Evolutionary conservation across 2,329 filamentous ascomycete species (phyloP), one percentile per base, ranked within the genome.

Genomic region (Septoria petroselini): DNA sequence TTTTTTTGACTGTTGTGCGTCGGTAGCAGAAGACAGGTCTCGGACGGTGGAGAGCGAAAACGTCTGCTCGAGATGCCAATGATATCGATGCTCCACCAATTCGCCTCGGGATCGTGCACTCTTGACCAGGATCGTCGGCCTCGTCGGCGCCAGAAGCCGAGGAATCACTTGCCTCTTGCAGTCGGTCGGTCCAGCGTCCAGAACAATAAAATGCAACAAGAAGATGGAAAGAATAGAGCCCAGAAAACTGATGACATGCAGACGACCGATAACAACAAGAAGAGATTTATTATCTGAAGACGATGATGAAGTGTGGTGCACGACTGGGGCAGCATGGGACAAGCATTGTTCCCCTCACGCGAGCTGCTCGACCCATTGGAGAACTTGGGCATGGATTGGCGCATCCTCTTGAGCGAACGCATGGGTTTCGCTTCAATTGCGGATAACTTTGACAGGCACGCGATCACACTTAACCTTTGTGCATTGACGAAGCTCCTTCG

Each of bases 271-370:
- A n/a, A n/a, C n/a, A n/a, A n/a, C n/a, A n/a, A 4, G 14, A 17
- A 5, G 39, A 41, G 12, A n/a, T n/a, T n/a, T n/a, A n/a, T n/a
- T n/a, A n/a, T n/a, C n/a, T n/a, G n/a, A n/a, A n/a, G n/a, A n/a
- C n/a, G n/a, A n/a, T n/a, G n/a, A n/a, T n/a, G n/a, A n/a, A 30
- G 23, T 17, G 21, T 17, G 21, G 23, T 31, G 19, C 19, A 30
- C 34, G 14, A 11, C 4, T 12, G n/a, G 12, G 21, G 14, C 27
- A 30, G 21, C 18, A 18, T 19, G 27, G 43, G 34, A 17, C 21
- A 18, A 31, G 39, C 39, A 42, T 30, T 40, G 46, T 48, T 48
- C 38, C 39, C 46, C 46, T 42, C 46, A 48, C 46, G 38, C 37
- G 15, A 34, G 29, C 45, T 21, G 23, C 35, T 25, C 23, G n/a